These are phyloP conservation scores for Zea mays DNA, from an alignment of 176 grass and related monocot species.

Conservation along the genomic window DNA sequence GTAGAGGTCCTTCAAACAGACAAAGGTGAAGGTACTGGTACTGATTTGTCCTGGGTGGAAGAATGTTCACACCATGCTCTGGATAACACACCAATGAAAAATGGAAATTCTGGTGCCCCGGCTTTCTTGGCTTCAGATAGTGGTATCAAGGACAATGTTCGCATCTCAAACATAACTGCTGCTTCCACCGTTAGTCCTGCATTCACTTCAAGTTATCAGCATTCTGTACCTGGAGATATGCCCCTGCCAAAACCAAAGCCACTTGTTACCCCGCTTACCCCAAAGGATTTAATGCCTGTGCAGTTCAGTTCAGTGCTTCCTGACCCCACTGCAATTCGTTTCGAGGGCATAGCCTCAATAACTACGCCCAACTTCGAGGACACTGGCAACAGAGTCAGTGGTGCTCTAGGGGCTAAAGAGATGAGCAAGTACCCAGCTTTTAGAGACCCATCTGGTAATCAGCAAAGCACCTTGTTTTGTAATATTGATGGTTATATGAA, in stretches of 20 bases:
- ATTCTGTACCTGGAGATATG: constrained; percentile 30
- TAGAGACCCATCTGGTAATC: constrained; percentile 43
- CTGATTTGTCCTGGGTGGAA: constrained; percentile 30
- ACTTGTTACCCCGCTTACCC: constrained; percentile 42
- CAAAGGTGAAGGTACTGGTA: neutral
- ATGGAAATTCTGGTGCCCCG: constrained; percentile 14
- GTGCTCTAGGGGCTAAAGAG: constrained; percentile 39
- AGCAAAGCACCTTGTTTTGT: constrained; percentile 34
- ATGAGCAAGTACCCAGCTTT: constrained; percentile 42
- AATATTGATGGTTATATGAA: constrained; percentile 50
- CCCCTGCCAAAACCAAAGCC: constrained; percentile 36
- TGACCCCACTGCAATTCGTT: constrained; percentile 61
- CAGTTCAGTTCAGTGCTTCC: constrained; percentile 54
- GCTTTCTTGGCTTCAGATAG: constrained; percentile 27
- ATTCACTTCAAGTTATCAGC: constrained; percentile 34
- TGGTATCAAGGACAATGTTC: constrained; percentile 34
- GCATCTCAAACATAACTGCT: constrained; percentile 28
- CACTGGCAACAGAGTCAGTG: constrained; percentile 35
- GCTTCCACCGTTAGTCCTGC: constrained; percentile 27
- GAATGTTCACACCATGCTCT: constrained; percentile 26
- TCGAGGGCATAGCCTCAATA: constrained; percentile 37
- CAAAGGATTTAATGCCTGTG: constrained; percentile 66
- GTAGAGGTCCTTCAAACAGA: constrained; percentile 13
- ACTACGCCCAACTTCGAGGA: constrained; percentile 47
- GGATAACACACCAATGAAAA: constrained; percentile 25